Evolutionary conservation across 108 stramenopile genomes (phyloP), one percentile per base, ranked within the genome.

Genomic region (Skeletonema grethae): DNA sequence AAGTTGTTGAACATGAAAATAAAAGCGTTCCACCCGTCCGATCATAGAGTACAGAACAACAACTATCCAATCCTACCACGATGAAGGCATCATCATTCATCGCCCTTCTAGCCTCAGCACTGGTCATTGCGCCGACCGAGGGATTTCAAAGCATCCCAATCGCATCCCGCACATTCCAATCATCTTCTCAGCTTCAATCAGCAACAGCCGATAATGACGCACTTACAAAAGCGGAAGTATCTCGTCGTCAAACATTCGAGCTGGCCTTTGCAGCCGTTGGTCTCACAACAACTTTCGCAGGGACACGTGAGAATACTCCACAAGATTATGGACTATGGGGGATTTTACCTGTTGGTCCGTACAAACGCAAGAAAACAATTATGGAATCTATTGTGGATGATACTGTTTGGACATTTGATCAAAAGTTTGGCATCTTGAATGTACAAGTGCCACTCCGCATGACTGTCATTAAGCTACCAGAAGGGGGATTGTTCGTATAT

Each of bases 361-460:
- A 96, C 92, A 94, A 94, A 69, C 61, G 75, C 53, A 96, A 95
- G 72, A 87, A 88, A 70, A 96, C 97, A 10, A 65, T 97, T 0
- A 61, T 83, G 67, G 80, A 94, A 65, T 84, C 88, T 9, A 82
- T 97, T 60, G 88, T 97, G 0, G 84, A 88, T 3, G 83, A 79
- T 11, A 64, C 77, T 73, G 78, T 98, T 4, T 98, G 96, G 96
- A 97, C 97, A 5, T 84, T 96, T 35, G 97, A 98, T 65, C 97
- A 98, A 80, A 95, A 95, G 56, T 93, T 95, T 76, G 97, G 97
- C 5, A 92, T 97, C 70, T 63, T 98, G 5, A 89, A 97, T 72
- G 97, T 98, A 0, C 94, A 97, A 62, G 97, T 98, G 15, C 97
- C 97, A 0, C 57, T 95, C 6, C 87, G 97, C 8, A 92, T 87